Percentiles rank a stretch among this genome's conserved stretches.
phyloP scores from a whole-genome alignment of 106 monocot species.

The Platanthera guangdongensis region DNA sequence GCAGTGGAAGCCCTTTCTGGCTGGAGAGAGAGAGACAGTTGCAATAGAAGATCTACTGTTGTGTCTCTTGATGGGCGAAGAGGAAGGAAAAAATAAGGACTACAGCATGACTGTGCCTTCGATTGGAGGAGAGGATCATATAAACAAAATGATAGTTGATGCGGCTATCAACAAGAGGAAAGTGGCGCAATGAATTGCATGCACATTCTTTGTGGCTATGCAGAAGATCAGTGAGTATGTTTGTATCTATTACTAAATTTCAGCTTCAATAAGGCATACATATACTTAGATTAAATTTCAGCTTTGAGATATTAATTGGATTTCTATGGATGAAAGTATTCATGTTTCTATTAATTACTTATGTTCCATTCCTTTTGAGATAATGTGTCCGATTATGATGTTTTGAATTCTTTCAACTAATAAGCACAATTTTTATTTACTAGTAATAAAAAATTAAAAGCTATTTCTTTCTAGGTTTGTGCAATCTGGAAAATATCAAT shows the following conservation, averaged over 20 bases:
- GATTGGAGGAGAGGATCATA: too few relatives aligned
- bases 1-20: too few relatives aligned
- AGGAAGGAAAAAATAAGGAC: too few relatives aligned
- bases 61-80: too few relatives aligned
- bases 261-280: not conserved
- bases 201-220: too few relatives aligned
- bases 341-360: not conserved
- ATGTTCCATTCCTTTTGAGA: not conserved
- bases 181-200: too few relatives aligned
- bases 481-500: constrained; percentile 69
- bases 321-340: not conserved
- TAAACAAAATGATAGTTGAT: too few relatives aligned
- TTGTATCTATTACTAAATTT: not conserved
- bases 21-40: too few relatives aligned
- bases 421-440: not conserved
- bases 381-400: not conserved
- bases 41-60: too few relatives aligned
- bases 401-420: not conserved
- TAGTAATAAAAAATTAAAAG: not conserved
- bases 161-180: too few relatives aligned
- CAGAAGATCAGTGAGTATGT: too few relatives aligned
- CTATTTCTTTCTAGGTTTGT: constrained; percentile 35
- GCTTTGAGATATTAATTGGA: not conserved
- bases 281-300: not conserved
- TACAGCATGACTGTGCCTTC: too few relatives aligned